Evolutionary conservation across 345 rosid genomes (phyloP).

Genomic region (Pugionium dolabratum): DNA sequence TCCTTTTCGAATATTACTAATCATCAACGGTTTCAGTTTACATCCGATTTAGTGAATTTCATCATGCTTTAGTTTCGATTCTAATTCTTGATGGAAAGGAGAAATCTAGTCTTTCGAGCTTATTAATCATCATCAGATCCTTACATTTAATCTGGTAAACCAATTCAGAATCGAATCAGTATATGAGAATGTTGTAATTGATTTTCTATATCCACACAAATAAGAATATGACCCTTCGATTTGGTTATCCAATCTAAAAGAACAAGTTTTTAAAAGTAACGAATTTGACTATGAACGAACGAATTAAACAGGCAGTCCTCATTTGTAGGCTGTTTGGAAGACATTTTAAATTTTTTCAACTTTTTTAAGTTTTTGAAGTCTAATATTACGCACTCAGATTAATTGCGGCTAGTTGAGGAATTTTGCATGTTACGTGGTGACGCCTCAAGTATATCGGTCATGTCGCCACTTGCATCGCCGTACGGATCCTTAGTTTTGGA

Average conservation of each 20-base stretch:
- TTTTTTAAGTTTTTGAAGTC: no score
- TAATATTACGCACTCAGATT: no score
- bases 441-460: conserved; percentile 23
- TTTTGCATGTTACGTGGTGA: conserved; percentile 27
- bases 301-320: no score
- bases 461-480: conserved; percentile 35
- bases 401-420: background rate
- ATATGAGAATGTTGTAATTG: no score
- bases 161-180: conserved; percentile 10
- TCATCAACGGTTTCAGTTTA: conserved; percentile 40
- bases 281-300: no score
- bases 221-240: no score
- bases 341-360: no score
- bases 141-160: conserved; percentile 18
- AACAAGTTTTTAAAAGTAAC: no score
- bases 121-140: conserved; percentile 13
- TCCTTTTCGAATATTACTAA: conserved; percentile 32
- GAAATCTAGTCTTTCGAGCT: conserved; percentile 7
- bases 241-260: no score
- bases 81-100: conserved; percentile 20
- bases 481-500: conserved; percentile 9
- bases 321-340: no score
- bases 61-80: conserved; percentile 32
- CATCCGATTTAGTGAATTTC: conserved; percentile 24
- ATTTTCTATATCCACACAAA: no score